Percentiles rank a stretch among this genome's conserved stretches.
phyloP scores from a whole-genome alignment of 1,284 basidiomycete species.

The Ustilago shanxiensis region DNA sequence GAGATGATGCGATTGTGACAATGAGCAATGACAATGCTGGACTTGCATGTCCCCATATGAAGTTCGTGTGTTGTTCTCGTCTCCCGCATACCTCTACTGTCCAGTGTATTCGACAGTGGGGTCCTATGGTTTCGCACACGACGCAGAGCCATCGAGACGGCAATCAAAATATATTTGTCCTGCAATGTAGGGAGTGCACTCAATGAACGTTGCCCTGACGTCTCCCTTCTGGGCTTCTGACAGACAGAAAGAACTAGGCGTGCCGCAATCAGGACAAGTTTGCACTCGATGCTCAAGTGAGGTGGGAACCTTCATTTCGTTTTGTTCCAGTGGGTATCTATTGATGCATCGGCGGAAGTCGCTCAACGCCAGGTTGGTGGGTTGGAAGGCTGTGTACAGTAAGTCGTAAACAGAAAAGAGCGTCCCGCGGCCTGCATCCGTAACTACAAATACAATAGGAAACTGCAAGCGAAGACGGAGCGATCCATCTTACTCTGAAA shows the following conservation, averaged over 20 bases:
- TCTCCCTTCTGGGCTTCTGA: background rate
- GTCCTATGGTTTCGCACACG: too few relatives aligned
- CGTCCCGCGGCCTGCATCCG: too few relatives aligned
- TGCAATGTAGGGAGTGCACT: too few relatives aligned
- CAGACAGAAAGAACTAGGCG: background rate
- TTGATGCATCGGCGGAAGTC: background rate
- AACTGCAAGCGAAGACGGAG: background rate
- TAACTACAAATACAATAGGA: background rate
- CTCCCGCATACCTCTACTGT: too few relatives aligned
- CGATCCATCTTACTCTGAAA: background rate
- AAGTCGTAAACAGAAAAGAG: too few relatives aligned
- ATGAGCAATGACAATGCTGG: background rate
- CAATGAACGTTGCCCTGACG: background rate
- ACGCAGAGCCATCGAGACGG: too few relatives aligned
- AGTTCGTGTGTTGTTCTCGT: background rate
- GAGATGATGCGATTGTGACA: background rate
- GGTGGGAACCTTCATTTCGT: constrained; percentile 15
- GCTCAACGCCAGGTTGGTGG: background rate
- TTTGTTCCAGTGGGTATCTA: constrained; percentile 20
- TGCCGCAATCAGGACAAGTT: background rate
- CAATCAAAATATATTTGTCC: too few relatives aligned
- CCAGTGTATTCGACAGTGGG: too few relatives aligned
- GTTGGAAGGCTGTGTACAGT: background rate
- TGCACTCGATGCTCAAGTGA: background rate
- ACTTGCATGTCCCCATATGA: background rate